Evolutionary conservation across 2,329 filamentous ascomycete species (phyloP), one percentile per base, ranked within the genome.

Genomic region (Fusarium irregulare): DNA sequence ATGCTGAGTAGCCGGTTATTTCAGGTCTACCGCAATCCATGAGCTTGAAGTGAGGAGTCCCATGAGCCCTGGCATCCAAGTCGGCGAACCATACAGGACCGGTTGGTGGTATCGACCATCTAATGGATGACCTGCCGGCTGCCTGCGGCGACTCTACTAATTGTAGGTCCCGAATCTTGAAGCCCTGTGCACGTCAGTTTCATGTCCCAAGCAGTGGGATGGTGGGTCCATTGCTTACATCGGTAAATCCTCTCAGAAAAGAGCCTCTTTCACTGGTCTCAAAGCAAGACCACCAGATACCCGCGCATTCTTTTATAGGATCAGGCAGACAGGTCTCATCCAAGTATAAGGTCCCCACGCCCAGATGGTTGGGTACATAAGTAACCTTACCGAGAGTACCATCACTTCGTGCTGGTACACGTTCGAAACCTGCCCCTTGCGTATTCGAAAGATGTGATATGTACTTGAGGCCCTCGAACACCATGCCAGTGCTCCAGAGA

Each of bases 1-100:
- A 66, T 7, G 61, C 48, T 4, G 63, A 66, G 12, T 60, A 66
- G 27, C 44, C 61, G 13, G 28, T 55, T 5, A 66, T 66, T 4
- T 14, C 30, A 21, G 32, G 48, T 10, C 18, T 28, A 3, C 42
- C 44, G 16, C 61, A 60, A 6, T 66, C 30, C 14, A 66, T 34
- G 27, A 10, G 8, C 40, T 59, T 59, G 27, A 64, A 42, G 30
- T 23, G 48, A 6, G 23, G 32, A 11, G n/a, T 4, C 6, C 30
- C 20, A 4, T 40, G 21, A 16, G 45, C 14, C 13, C 61, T 42
- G 13, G 58, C 51, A 41, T 54, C 61, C 14, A 66, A 30, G 16
- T 60, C 18, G 16, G 60, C 23, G 25, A 23, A 23, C 55, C 55
- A 60, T 30, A 45, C 11, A 13, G 42, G 16, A 4, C 21, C 13